These are phyloP conservation scores for Alternaria consortialis DNA, from an alignment of 2,329 filamentous ascomycete genomes.

Conservation along the genomic window DNA sequence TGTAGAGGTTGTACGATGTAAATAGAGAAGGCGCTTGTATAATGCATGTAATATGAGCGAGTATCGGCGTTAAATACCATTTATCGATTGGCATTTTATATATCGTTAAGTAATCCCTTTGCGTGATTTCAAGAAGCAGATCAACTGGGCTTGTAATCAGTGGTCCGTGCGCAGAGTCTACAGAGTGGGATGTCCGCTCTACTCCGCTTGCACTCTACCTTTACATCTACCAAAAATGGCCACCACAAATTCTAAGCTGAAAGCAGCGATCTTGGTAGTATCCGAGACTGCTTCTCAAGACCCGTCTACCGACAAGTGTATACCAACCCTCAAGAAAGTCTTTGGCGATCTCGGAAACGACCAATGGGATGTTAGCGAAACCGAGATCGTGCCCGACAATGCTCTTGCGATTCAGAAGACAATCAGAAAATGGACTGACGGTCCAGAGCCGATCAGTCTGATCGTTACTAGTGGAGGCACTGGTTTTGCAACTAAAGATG, in stretches of 20 bases:
- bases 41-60: conserved; percentile 51
- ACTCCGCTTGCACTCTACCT: conserved; percentile 26
- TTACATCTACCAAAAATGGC: conserved; percentile 38
- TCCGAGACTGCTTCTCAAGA: conserved; percentile 89
- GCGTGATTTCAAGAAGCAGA: conserved; percentile 6
- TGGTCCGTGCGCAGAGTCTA: conserved; percentile 32
- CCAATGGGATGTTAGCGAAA: conserved; percentile 75
- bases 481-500: conserved; percentile 85
- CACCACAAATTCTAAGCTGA: conserved; percentile 60
- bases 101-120: not conserved
- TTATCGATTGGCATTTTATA: conserved; percentile 14
- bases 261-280: conserved; percentile 81
- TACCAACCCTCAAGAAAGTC: conserved; percentile 71
- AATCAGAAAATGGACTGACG: conserved; percentile 77
- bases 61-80: conserved; percentile 38
- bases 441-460: conserved; percentile 70
- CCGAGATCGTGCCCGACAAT: conserved; percentile 82
- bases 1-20: conserved; percentile 40
- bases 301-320: conserved; percentile 79
- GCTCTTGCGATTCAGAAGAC: conserved; percentile 76
- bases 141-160: conserved; percentile 4
- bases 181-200: conserved; percentile 31
- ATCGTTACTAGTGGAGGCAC: conserved; percentile 92
- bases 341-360: conserved; percentile 72
- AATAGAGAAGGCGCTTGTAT: conserved; percentile 46